Evolutionary conservation across 225 moss, liverwort and hornwort genomes (phyloP), one percentile per base, ranked within the genome.

Genomic region (Bryoerythrophyllum caledonicum): DNA sequence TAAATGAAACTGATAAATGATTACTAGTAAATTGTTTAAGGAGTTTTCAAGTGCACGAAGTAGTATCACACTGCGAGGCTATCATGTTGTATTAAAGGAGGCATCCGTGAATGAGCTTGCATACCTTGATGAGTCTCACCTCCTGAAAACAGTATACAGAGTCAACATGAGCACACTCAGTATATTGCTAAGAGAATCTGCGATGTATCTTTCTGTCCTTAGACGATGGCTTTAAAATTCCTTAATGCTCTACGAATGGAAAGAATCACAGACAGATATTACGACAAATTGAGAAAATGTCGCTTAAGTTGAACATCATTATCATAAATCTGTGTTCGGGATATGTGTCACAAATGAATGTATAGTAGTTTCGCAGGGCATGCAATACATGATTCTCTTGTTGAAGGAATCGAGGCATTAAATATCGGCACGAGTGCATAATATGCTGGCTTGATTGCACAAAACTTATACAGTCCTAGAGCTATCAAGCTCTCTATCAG

Each of bases 91-190:
- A 57, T 73, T 0, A 37, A 27, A 10, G 54, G 12, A 48, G 13
- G 23, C 12, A 38, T 26, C 73, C 56, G 15, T 40, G 20, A 57
- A 60, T 41, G 58, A 28, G 59, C 58, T 58, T 72, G 41, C 49
- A 72, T 4, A 90, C 84, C 89, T 77, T 60, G 65, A 82, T 38
- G 24, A 87, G 52, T 68, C 74, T 67, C 35, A 81, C 65, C 76
- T 85, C 88, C 87, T 87, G 77, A 52, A 26, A 79, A 54, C 35
- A 79, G 53, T 51, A 23, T 23, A 55, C 23, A 49, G 41, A 48
- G 14, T 8, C 28, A 55, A 32, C 37, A 56, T 19, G 8, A 70
- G 32, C 60, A 60, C 20, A 66, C 32, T 75, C 23, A 71, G 75
- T 41, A 61, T 9, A 41, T 20, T 55, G 23, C 54, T 23, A 55